These are phyloP conservation scores for Verbena officinalis DNA, from an alignment of 257 asterid genomes.

Conservation along the genomic window DNA sequence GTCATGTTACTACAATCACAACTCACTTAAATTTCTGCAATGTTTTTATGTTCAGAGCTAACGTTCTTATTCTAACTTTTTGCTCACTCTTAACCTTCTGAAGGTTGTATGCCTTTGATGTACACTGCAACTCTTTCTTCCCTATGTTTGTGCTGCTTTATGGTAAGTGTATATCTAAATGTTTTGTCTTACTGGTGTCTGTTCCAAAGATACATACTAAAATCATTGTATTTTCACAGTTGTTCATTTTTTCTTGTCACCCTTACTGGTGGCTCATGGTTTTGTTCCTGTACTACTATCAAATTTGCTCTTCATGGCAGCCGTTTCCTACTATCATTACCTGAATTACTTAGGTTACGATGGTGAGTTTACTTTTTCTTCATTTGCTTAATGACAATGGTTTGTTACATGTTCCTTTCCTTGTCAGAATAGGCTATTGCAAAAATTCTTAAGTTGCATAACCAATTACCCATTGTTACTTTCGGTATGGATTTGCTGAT, in stretches of 20 bases:
- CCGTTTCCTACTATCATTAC: conserved; percentile 91
- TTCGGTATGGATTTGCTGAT: background rate
- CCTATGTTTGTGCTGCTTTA: conserved; percentile 88
- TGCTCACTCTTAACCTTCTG: conserved; percentile 36
- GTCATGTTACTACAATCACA: conserved; percentile 7
- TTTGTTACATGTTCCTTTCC: conserved; percentile 11
- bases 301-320: conserved; percentile 93
- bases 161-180: conserved; percentile 49
- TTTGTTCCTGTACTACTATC: conserved; percentile 85
- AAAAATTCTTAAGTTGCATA: background rate
- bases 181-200: conserved; percentile 20
- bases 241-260: conserved; percentile 84
- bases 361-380: conserved; percentile 57
- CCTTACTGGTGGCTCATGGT: conserved; percentile 93
- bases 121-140: conserved; percentile 99
- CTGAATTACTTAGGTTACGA: conserved; percentile 93
- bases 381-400: background rate
- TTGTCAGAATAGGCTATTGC: conserved; percentile 17
- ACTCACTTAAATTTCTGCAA: conserved; percentile 10
- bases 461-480: background rate
- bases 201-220: conserved; percentile 29
- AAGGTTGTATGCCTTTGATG: conserved; percentile 99
- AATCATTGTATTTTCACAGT: conserved; percentile 54
- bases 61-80: conserved; percentile 33
- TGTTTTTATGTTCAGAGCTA: conserved; percentile 12